Base-by-base conservation (phyloP, 23 red algal genomes). In the Porphyridium purpureum region DNA sequence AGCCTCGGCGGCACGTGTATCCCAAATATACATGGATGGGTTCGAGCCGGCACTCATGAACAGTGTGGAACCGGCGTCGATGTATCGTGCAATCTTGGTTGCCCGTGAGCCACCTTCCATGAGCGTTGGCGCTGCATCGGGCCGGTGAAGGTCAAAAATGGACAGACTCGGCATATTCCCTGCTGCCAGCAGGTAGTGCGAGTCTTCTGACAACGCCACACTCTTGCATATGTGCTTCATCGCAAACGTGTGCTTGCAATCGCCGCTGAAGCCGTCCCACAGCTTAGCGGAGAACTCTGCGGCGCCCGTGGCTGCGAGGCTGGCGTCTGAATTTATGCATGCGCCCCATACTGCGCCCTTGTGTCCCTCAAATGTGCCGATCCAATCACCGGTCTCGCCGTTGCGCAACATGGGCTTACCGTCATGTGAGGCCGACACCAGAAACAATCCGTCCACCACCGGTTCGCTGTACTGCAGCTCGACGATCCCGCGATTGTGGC, bases 261-360 rank as follows among this genome's bases (percentile, higher is more conserved):
- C 38, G 7, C 84, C 84, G 36, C 49, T 80, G 22, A 81, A 40
- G 33, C 73, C 73, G 51, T 93, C 54, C 84, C 84, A 93, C n/a
- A 93, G 55, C 1, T 68, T 49, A 47, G 72, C 74, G 19, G 74
- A 80, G 22, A 81, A 75, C 33, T 93, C 84, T 3, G 84, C 84
- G 2, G 67, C 74, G 20, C 74, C 84, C 5, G 84, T 93, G 8
- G 72, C 84, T 24, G 74, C 84, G 7, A 80, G 49, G 15, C 69
- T 69, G 2, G 84, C 75, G 59, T 80, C 60, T 28, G 48, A 44
- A 34, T 64, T 74, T 21, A 93, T 69, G 35, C 63, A 81, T 17
- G 84, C 84, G 11, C 62, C 50, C 84, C 84, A 93, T 14, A 93
- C 84, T 6, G 84, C 84, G 0, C 84, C 84, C 49, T 82, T 82